Base-by-base conservation (phyloP, 2,329 filamentous ascomycete species). In the Alternaria sp. region DNA sequence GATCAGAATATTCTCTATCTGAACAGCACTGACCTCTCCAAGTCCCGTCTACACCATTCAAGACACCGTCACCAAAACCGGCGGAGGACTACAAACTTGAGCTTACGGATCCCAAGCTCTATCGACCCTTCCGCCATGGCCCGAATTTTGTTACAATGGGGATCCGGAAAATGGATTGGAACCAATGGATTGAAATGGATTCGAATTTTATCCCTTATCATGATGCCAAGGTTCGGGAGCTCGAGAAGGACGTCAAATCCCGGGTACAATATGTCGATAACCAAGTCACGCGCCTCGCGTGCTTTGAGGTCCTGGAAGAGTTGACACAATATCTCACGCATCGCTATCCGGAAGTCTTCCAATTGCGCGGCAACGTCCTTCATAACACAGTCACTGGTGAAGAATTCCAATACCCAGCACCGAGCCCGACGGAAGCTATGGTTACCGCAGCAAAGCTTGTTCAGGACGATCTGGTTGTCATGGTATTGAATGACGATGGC, bases 121-220 rank as follows among this genome's bases (percentile, higher is more conserved):
- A 54, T 25, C 40, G 40, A 21, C 36, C 40, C 21, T 46, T 59
- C 9, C 49, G 36, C 11, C 26, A 46, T 54, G 47, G 49, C 1
- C 36, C 25, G 5, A 46, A 54, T 11, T 54, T 59, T 11, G 30
- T 59, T 3, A 45, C 36, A 5, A 54, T 54, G 36, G 46, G 47
- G 3, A 59, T 52, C 17, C 17, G 47, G 9, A 59, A 54, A 15
- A 51, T 57, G 55, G 32, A 57, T 23, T 57, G 30, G 55, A n/a
- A 57, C 25, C 30, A 57, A 13, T 57, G 55, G 55, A 57, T 57
- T 28, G 55, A 57, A 12, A 59, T 59, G 47, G 36, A 59, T 17
- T 59, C 47, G 17, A 59, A 59, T n/a, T 54, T 32, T 6, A 36
- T 45, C 10, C 47, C 47, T 30, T 52, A 59, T 4, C 56, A 59